phyloP scores from a whole-genome alignment of 1,284 basidiomycete genomes.

The Ustilago lituana region DNA sequence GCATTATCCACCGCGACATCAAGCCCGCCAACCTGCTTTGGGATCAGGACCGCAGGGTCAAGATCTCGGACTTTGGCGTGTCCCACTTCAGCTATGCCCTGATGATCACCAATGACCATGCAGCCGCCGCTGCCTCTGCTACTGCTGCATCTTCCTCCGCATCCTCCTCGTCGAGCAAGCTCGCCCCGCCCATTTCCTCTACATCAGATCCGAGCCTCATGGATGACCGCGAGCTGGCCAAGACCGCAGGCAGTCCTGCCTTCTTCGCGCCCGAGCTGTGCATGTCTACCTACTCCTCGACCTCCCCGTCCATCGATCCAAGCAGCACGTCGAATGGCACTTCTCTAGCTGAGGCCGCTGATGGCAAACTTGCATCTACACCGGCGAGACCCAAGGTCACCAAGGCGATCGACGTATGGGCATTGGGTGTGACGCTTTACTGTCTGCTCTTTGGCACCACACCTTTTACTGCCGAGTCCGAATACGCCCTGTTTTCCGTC shows the following conservation, averaged over 20 bases:
- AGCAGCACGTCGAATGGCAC: neutral
- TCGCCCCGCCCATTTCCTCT: slow-evolving; percentile 10
- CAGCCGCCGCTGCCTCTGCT: slow-evolving; percentile 7
- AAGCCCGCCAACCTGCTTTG: slow-evolving; percentile 97
- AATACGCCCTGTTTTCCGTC: slow-evolving; percentile 83
- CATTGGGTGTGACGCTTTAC: slow-evolving; percentile 95
- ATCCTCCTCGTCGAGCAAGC: slow-evolving; percentile 12
- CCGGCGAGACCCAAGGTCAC: slow-evolving; percentile 72
- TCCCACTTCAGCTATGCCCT: slow-evolving; percentile 88
- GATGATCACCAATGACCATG: slow-evolving; percentile 49
- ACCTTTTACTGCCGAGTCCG: slow-evolving; percentile 76
- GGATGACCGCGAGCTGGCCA: slow-evolving; percentile 87
- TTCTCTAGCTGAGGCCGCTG: slow-evolving; percentile 10
- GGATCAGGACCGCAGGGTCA: slow-evolving; percentile 83
- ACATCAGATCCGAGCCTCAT: slow-evolving; percentile 71
- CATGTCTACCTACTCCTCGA: slow-evolving; percentile 61
- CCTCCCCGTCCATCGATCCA: slow-evolving; percentile 42
- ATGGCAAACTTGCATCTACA: neutral
- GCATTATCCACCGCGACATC: slow-evolving; percentile 99
- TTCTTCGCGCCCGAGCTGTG: slow-evolving; percentile 97
- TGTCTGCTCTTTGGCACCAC: slow-evolving; percentile 88
- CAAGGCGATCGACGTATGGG: slow-evolving; percentile 98
- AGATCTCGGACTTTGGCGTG: slow-evolving; percentile 97
- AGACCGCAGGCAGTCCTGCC: slow-evolving; percentile 95
- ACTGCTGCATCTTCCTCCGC: slow-evolving; percentile 11